Evolutionary conservation across 2,329 filamentous ascomycete genomes (phyloP).

Genomic region (Colletotrichum chrysophilum): DNA sequence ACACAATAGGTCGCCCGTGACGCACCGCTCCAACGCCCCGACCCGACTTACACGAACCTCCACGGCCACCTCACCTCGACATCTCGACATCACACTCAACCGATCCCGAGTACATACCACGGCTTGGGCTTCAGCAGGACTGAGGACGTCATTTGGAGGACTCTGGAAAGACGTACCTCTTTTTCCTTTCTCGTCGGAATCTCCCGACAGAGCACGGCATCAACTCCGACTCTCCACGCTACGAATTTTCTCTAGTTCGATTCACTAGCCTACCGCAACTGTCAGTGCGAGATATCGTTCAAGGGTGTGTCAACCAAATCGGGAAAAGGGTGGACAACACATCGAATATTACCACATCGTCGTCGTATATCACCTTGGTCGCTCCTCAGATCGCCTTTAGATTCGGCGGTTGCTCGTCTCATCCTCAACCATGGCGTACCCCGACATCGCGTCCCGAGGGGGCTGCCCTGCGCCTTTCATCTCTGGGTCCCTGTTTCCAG

Average conservation of each 20-base stretch:
- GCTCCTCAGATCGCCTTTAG: neutral
- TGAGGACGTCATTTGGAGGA: neutral
- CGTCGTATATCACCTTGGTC: neutral
- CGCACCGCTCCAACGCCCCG: neutral
- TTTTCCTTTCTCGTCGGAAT: neutral
- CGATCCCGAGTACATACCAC: neutral
- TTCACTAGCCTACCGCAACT: neutral
- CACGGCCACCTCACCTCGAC: neutral
- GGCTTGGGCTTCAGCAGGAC: conserved; percentile 13
- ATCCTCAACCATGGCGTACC: neutral
- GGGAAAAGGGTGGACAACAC: neutral
- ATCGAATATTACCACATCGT: neutral
- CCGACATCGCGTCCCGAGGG: neutral
- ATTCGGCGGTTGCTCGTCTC: neutral
- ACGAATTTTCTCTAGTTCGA: neutral
- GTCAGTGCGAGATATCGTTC: neutral
- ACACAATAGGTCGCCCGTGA: conserved; percentile 1
- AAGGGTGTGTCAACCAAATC: neutral
- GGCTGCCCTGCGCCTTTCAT: conserved; percentile 73
- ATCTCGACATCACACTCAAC: neutral
- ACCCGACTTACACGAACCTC: neutral
- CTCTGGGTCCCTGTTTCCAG: conserved; percentile 64
- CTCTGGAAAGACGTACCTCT: neutral
- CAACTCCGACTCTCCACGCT: neutral
- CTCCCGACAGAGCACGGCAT: neutral